Base-by-base conservation (phyloP, 352 stramenopile species). In the Globisporangium ultimum region DNA sequence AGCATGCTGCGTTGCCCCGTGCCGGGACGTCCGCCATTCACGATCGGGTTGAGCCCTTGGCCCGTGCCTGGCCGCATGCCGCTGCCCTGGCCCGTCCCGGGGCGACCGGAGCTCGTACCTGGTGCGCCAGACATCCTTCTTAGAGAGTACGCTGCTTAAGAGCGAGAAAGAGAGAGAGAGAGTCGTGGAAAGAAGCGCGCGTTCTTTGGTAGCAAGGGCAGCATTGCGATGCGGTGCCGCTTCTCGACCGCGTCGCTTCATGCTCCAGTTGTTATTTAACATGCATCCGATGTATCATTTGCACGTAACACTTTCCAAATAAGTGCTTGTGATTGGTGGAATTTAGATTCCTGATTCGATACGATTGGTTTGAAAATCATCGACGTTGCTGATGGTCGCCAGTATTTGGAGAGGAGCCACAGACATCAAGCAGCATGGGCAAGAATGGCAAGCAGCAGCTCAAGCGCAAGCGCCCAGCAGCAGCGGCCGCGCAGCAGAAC, bases 31-130 rank as follows among this genome's bases (percentile, higher is more conserved):
- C 43, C 70, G 8, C 70, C 68, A 6, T 40, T 50, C 11, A 77
- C 74, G 63, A 88, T 85, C 46, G 75, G 78, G 57, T 88, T 88
- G 9, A 86, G 61, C 57, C 67, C 65, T 62, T 89, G 77, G 0
- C 81, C 77, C 4, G 79, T 89, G 41, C 79, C 79, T 50, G 81
- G 79, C 24, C 78, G 77, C 61, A 53, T 64, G 49, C 28, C 71
- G 24, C 24, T 28, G 21, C 3, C 55, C 40, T 68, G 64, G 1
- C 76, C 78, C 3, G 80, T 88, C n/a, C 78, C 79, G 46, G 76
- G 77, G n/a, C 75, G 77, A 0, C 79, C 79, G 21, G 70, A 84
- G 57, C 76, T 83, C 15, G 79, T 89, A 48, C 79, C 78, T 67
- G 68, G 69, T 15, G 66, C 68, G 22, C 63, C 63, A 21, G 69